Evolutionary conservation across 2,329 filamentous ascomycete genomes (phyloP), one percentile per base, ranked within the genome.

Genomic region (Neodidymelliopsis sp.): DNA sequence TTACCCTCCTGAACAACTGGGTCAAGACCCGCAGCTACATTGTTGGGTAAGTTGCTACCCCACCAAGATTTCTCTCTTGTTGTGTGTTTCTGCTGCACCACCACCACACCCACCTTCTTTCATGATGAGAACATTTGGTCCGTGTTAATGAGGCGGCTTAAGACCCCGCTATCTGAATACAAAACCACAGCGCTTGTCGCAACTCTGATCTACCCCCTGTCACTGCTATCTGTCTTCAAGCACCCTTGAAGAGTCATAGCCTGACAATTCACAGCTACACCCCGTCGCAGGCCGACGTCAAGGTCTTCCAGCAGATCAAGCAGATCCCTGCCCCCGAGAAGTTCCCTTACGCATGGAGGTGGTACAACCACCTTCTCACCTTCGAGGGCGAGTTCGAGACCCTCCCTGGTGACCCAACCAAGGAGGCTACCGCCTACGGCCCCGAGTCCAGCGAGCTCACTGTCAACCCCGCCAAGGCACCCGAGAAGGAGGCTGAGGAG

Each of bases 331-430:
- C 88, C 65, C 84, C 88, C 70, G 81, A 83, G 76, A 96, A 96
- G 83, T 96, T 89, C 86, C 91, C 93, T 71, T 83, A 96, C 81
- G 91, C 89, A 72, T 91, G 90, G 74, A 89, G 94, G 78, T 99
- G 94, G 94, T 97, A 96, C 87, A 96, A 95, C 86, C 93, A 99
- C 86, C 90, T 97, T 74, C 85, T 89, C 76, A 89, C 89, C 67
- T 96, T 90, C 81, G 87, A 95, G 84, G 83, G 88, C 65, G 93
- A 97, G 78, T 97, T 97, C 82, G 82, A 88, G 70, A 89, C 86
- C 60, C 89, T 99, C 41, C 84, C 91, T 51, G 94, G 94, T 77
- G 93, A 97, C 80, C 85, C 92, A 67, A 88, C 89, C 76, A 91
- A 94, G 83, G 82, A 88, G 63, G 90, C 88, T 82, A 92, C 89